phyloP scores from a whole-genome alignment of 2,329 filamentous ascomycete species.

The Hymenoscyphus salicellus region DNA sequence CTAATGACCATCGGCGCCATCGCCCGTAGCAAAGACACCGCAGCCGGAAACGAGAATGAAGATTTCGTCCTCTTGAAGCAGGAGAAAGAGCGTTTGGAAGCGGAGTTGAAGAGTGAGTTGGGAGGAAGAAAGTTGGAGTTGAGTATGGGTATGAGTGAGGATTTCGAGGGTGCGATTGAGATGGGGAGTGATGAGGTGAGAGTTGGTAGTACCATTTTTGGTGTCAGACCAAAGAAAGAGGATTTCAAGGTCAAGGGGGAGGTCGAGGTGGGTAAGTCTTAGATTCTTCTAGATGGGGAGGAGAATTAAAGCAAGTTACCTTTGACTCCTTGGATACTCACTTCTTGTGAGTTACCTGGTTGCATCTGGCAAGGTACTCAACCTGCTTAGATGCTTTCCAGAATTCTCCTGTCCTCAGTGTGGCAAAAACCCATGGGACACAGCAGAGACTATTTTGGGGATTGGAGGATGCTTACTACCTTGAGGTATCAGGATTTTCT shows the following conservation, averaged over 20 bases:
- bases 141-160: conserved; percentile 98
- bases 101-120: conserved; percentile 60
- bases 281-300: not conserved
- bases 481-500: too few species aligned
- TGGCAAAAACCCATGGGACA: too few species aligned
- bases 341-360: too few species aligned
- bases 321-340: too few species aligned
- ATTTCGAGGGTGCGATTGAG: conserved; percentile 84
- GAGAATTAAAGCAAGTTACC: not conserved
- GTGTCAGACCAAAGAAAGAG: conserved; percentile 59
- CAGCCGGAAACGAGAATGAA: conserved; percentile 79
- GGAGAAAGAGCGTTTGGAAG: conserved; percentile 67
- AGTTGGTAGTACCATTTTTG: conserved; percentile 93
- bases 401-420: too few species aligned
- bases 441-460: too few species aligned
- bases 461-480: too few species aligned
- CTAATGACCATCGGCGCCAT: conserved; percentile 98
- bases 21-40: conserved; percentile 72
- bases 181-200: conserved; percentile 87
- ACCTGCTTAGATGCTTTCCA: too few species aligned
- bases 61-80: conserved; percentile 72
- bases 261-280: conserved; percentile 21
- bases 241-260: conserved; percentile 26
- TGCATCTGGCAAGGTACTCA: too few species aligned
- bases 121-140: conserved; percentile 66